Base-by-base conservation (phyloP, 1,139 yeast species). In the Suhomyces anneliseae region DNA sequence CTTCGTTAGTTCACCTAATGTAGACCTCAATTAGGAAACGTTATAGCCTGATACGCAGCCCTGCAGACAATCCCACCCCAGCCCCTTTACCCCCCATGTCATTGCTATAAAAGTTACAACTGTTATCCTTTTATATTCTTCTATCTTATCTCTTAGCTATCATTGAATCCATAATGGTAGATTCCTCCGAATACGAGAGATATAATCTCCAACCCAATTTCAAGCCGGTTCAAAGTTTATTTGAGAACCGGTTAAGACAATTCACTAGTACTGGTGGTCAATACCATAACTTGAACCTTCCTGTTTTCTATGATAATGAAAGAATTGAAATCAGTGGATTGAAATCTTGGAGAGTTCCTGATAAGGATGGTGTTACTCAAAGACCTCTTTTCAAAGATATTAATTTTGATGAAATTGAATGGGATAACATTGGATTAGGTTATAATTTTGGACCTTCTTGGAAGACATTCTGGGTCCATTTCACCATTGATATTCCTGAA, bases 401-500 rank as follows among this genome's bases (percentile, higher is more conserved):
- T 40, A 52, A 61, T 34, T 74, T 86, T 54, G 69, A 68, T 38
- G 46, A 53, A 1, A 57, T 73, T 37, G 71, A 77, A 36, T 87
- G 90, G 85, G 71, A 76, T 48, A 68, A 72, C 15, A 83, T 90
- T 27, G 70, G 74, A 31, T 82, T 83, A 55, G 95, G 95, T 29
- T 84, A 87, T 57, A 70, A 75, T n/a, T 90, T 87, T 65, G 97
- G 97, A 0, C 98, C 98, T 2, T 86, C 95, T 12, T 93, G 98
- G 99, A 85, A 93, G 53, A 87, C 97, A 1, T 95, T 90, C 57
- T 93, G 99, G 99, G 90, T 93, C 67, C 80, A 83, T 56, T 71
- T 92, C 36, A 69, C 76, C 27, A 68, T 88, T 52, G 71, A 73
- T 31, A 72, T 92, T 7, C 96, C 96, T 0, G 59, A 71, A 19